A percentile compares a stretch with the other conserved stretches of the same genome.
phyloP scores from a whole-genome alignment of 805 yeast species.

The Ogataea sp. region DNA sequence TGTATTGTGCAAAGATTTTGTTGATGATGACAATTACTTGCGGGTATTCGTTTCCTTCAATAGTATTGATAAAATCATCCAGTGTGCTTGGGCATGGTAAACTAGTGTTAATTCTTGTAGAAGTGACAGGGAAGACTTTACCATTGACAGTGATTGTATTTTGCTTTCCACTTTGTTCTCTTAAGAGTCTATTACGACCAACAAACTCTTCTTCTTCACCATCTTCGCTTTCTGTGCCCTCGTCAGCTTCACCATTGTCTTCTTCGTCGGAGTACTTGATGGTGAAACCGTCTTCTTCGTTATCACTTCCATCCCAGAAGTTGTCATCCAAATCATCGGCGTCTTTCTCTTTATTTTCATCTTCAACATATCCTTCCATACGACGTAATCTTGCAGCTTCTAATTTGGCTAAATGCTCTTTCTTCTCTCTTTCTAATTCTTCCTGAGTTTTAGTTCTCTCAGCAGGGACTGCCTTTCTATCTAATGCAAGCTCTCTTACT shows the following conservation, averaged over 20 bases:
- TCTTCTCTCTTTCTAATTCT: conserved; percentile 53
- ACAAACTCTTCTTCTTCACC: conserved; percentile 11
- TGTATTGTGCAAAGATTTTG: conserved; percentile 50
- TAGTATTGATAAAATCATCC: conserved; percentile 31
- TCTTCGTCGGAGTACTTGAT: conserved; percentile 36
- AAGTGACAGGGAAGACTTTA: conserved; percentile 18
- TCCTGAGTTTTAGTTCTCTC: conserved; percentile 76
- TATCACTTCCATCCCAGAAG: conserved; percentile 54
- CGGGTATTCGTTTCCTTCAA: conserved; percentile 23
- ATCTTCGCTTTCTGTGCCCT: conserved; percentile 23
- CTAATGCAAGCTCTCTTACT: conserved; percentile 59
- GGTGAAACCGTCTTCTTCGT: conserved; percentile 35
- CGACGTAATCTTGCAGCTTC: conserved; percentile 64
- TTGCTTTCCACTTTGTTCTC: conserved; percentile 4
- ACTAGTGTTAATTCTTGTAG: conserved; percentile 8
- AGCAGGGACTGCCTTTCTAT: conserved; percentile 72
- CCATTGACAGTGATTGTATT: conserved; percentile 26
- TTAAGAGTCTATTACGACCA: conserved; percentile 1
- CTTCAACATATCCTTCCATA: conserved; percentile 53
- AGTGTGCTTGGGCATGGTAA: conserved; percentile 42
- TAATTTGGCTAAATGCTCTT: conserved; percentile 49
- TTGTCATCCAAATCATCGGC: conserved; percentile 67
- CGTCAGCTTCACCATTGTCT: conserved; percentile 25
- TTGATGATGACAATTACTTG: conserved; percentile 43
- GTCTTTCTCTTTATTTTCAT: conserved; percentile 35